Conservation (phyloP, 257 asterid genomes). For the Petunia secreta region DNA sequence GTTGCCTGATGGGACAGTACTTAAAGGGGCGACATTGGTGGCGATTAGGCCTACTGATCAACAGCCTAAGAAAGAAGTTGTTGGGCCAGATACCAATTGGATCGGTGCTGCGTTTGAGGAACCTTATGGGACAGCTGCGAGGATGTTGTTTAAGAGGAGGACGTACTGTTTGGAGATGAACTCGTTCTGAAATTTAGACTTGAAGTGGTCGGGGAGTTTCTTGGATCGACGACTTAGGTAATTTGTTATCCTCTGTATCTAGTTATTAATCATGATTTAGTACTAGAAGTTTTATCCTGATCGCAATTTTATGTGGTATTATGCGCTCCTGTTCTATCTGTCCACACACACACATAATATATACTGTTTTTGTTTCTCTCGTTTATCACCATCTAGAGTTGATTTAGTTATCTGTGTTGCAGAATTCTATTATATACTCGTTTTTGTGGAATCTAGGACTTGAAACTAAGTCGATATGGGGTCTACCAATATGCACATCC, state of each 20-base stretch:
- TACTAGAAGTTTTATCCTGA: background rate
- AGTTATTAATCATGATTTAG: background rate
- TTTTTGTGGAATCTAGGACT: background rate
- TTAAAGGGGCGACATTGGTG: slow-evolving; percentile 88
- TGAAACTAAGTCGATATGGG: background rate
- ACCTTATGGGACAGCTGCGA: slow-evolving; percentile 75
- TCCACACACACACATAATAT: background rate
- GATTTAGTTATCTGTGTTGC: background rate
- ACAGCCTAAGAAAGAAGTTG: slow-evolving; percentile 65
- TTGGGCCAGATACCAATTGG: slow-evolving; percentile 62
- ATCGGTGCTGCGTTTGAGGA: slow-evolving; percentile 76
- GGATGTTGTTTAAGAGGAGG: slow-evolving; percentile 85
- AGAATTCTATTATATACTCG: background rate
- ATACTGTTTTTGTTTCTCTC: background rate
- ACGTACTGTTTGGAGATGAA: slow-evolving; percentile 92
- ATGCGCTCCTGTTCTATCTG: background rate
- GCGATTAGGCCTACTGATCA: slow-evolving; percentile 77
- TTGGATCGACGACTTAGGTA: slow-evolving; percentile 38
- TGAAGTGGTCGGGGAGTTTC: background rate
- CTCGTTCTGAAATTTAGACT: slow-evolving; percentile 57
- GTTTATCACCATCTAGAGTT: background rate
- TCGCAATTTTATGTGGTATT: background rate
- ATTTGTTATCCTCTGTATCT: background rate
- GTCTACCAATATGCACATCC: background rate
- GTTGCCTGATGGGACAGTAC: slow-evolving; percentile 78